These are phyloP conservation scores for Parmelia sp. DNA, from an alignment of 495 filamentous ascomycete species.

Conservation along the genomic window DNA sequence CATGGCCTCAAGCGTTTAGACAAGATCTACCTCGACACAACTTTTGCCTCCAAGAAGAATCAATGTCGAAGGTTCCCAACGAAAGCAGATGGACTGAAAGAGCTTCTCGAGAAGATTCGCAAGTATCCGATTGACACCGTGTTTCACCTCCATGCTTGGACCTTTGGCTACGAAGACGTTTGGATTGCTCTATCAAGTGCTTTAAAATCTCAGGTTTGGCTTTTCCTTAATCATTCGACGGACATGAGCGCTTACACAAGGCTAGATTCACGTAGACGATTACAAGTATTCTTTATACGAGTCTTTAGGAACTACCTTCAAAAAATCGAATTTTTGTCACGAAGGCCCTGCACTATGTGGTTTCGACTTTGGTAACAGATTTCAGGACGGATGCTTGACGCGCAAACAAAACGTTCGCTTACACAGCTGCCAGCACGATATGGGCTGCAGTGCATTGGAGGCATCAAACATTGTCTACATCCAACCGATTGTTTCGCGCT, in stretches of 20 bases:
- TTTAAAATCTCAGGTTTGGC: conserved; percentile 55
- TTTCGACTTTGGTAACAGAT: conserved; percentile 66
- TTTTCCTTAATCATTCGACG: neutral
- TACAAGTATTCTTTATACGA: conserved; percentile 73
- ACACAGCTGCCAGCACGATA: conserved; percentile 80
- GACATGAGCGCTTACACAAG: neutral
- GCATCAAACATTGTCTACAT: conserved; percentile 64
- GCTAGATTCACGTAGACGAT: conserved; percentile 70
- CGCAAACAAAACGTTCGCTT: conserved; percentile 56
- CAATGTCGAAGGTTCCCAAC: conserved; percentile 47
- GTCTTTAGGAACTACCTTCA: conserved; percentile 47
- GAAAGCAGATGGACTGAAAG: conserved; percentile 64
- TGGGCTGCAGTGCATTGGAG: conserved; percentile 52
- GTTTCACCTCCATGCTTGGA: conserved; percentile 88
- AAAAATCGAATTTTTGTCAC: conserved; percentile 32
- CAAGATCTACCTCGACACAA: conserved; percentile 83
- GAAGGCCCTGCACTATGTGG: conserved; percentile 68
- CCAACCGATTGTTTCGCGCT: conserved; percentile 61
- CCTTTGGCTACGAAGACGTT: conserved; percentile 87
- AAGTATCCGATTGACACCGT: conserved; percentile 66
- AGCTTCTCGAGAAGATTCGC: conserved; percentile 63
- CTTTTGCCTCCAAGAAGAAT: conserved; percentile 52
- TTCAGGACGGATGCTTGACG: conserved; percentile 66
- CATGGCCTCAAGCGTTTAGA: conserved; percentile 60
- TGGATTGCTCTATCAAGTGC: conserved; percentile 75